phyloP scores from a whole-genome alignment of 78 protist genomes.

The Cyanophora paradoxa region DNA sequence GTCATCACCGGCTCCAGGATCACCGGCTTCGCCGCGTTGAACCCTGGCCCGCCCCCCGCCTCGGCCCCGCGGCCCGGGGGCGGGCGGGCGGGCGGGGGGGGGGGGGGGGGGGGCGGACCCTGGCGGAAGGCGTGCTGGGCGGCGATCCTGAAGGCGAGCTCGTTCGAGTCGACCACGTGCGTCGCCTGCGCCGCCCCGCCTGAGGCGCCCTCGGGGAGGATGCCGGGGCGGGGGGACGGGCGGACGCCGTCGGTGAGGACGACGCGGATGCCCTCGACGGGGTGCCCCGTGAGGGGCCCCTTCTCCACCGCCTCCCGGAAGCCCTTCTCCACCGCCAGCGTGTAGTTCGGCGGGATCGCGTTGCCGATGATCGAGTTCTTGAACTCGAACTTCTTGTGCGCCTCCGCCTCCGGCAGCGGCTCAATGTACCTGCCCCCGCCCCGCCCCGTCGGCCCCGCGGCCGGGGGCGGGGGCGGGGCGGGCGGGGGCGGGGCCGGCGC shows the following conservation, averaged over 20 bases:
- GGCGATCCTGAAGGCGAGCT: conserved; percentile 83
- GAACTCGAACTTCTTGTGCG: conserved; percentile 40
- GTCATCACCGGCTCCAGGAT: conserved; percentile 89
- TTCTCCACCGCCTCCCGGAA: conserved; percentile 41
- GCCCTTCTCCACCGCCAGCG: conserved; percentile 66
- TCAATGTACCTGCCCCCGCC: conserved; percentile 50
- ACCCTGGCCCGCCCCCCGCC: too few species aligned
- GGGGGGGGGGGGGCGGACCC: not conserved
- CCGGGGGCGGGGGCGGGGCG: not conserved
- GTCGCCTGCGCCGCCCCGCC: too few species aligned
- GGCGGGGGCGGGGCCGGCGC: not conserved
- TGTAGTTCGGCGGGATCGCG: conserved; percentile 73
- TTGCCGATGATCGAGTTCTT: conserved; percentile 62
- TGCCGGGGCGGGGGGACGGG: conserved; percentile 10
- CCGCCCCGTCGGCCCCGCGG: not conserved
- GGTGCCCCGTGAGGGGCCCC: conserved; percentile 77
- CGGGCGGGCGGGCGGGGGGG: not conserved
- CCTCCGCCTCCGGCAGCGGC: conserved; percentile 43
- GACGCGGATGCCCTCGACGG: conserved; percentile 69
- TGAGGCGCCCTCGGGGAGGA: not conserved
- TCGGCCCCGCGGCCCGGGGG: too few species aligned
- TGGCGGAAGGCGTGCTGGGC: conserved; percentile 50
- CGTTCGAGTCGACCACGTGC: conserved; percentile 87
- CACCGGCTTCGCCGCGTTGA: conserved; percentile 44
- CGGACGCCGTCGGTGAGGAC: conserved; percentile 65